A percentile compares a stretch with the other conserved stretches of the same genome.
Evolutionary conservation across 192 early-diverging fungal genomes (phyloP).

Genomic region (Linnemannia hyalina): DNA sequence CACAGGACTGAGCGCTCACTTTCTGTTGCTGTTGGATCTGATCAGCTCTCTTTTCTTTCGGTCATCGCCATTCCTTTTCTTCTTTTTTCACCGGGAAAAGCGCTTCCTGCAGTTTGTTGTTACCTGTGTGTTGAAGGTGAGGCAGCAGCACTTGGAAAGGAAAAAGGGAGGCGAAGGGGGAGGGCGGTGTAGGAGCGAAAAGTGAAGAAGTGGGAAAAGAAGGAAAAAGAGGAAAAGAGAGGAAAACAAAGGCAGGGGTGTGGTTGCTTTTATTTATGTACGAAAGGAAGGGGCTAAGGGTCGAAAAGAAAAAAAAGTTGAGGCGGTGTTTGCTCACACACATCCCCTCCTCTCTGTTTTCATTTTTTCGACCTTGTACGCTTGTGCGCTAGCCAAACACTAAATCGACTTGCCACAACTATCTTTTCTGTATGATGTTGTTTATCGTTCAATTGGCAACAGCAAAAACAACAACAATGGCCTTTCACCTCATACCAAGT

Average conservation of each 20-base stretch:
- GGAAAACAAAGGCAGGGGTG: not conserved
- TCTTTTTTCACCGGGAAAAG: not conserved
- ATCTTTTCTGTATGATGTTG: not conserved
- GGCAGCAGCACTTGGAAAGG: not conserved
- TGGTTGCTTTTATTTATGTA: not conserved
- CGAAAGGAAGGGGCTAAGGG: not conserved
- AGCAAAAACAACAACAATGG: not conserved
- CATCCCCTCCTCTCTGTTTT: too few relatives aligned
- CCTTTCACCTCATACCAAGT: not conserved
- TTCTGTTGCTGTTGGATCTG: not conserved
- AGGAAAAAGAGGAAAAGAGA: conserved; percentile 1
- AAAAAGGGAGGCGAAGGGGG: not conserved
- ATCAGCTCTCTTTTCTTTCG: not conserved
- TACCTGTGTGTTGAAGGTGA: not conserved
- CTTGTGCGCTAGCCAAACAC: not conserved
- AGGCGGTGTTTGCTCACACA: conserved; percentile 7
- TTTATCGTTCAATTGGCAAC: not conserved
- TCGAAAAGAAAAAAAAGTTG: conserved; percentile 1
- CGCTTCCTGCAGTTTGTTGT: not conserved
- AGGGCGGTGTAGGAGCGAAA: not conserved
- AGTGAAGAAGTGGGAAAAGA: not conserved
- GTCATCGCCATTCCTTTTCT: not conserved
- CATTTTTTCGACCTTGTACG: not conserved
- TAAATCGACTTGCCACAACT: not conserved
- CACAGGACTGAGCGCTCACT: not conserved